Percentiles rank a stretch among this genome's conserved stretches.
These are phyloP conservation scores for Cystofilobasidium capitatum DNA, from an alignment of 768 basidiomycete species.

Conservation along the genomic window DNA sequence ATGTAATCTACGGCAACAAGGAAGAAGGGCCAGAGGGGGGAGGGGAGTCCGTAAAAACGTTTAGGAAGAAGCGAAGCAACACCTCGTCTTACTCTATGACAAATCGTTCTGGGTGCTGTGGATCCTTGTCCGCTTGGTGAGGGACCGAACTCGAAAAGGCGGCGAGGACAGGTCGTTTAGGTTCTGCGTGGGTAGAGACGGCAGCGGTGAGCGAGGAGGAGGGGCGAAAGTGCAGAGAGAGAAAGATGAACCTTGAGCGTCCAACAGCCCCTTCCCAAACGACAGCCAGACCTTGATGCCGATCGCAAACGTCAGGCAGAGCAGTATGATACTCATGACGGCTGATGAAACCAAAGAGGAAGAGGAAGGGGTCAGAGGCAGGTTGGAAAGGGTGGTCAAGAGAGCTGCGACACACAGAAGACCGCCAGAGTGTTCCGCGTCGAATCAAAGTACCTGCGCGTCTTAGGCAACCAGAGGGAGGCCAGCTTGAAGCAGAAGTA, in stretches of 20 bases:
- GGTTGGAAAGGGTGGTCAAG: neutral
- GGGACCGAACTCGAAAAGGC: neutral
- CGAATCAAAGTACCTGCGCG: neutral
- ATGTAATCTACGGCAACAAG: no score
- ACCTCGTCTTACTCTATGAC: slow-evolving; percentile 1
- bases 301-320: neutral
- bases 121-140: neutral
- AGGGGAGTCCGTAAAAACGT: no score
- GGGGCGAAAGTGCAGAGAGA: neutral
- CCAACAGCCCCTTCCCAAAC: slow-evolving; percentile 8
- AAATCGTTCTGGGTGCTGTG: neutral
- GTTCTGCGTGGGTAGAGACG: neutral
- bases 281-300: neutral
- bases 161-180: slow-evolving; percentile 3
- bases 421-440: slow-evolving; percentile 3
- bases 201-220: neutral
- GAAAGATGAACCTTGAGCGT: slow-evolving; percentile 5
- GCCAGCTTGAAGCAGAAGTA: slow-evolving; percentile 9
- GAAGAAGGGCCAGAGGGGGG: no score
- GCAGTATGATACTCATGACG: slow-evolving; percentile 2
- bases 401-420: slow-evolving; percentile 1
- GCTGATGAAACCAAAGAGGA: neutral
- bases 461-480: slow-evolving; percentile 5
- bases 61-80: no score
- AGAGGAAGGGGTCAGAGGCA: neutral